Evolutionary conservation across 2,329 filamentous ascomycete genomes (phyloP), one percentile per base, ranked within the genome.

Genomic region (Penicillium sp.): DNA sequence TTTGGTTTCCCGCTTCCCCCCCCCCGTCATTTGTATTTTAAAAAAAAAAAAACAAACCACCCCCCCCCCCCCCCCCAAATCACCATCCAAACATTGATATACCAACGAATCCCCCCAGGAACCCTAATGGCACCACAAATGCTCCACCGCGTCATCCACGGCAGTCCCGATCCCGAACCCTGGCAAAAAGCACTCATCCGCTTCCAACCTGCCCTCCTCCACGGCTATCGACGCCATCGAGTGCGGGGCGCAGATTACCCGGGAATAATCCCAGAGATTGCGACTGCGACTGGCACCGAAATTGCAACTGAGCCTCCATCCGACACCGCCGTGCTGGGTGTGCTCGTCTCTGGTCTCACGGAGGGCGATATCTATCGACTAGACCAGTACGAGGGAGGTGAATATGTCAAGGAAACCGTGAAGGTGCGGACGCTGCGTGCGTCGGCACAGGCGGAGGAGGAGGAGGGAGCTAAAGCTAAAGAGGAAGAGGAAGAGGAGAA

Each of bases 101-200:
- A 38, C n/a, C 55, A 55, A 62, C 37, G 41, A 55, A 37, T 17
- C 20, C 20, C 11, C 41, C 35, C 53, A 82, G 78, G 83, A 65
- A 88, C 85, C 28, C 76, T 88, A 71, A 97, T 97, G 92, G 90
- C 89, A n/a, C 87, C 90, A 0, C 86, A 90, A 70, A 88, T 98
- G 69, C 91, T 98, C 67, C 89, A 90, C 78, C 89, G 90, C 37
- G 92, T 96, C 45, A 91, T 91, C 75, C 91, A 93, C 77, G 86
- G 87, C 65, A 77, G 78, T 8, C 74, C 78, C 15, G 82, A 63
- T 70, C 85, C 70, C 38, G 83, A 74, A 70, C 81, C 74, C 74
- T 82, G 78, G 63, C 82, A 83, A 71, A 79, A 77, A 59, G 73
- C 75, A 12, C 76, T 85, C 49, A 79, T 94, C 38, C 86, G 86